Percentiles rank a stretch among this genome's conserved stretches.
Conservation (phyloP, 768 basidiomycete species). For the Suillus lakei region DNA sequence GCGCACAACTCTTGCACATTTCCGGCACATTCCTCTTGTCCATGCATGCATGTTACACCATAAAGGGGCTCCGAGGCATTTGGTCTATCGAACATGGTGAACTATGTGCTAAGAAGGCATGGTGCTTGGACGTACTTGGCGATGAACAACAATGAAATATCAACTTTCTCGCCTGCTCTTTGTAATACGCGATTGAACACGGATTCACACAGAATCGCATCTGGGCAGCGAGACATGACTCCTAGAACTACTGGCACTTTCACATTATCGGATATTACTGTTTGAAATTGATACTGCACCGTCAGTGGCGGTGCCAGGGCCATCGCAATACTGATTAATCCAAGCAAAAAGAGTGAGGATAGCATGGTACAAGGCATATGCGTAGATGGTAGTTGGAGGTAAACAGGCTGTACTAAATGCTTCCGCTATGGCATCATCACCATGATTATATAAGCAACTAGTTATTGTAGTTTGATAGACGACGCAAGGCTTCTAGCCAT, state of each 20-base stretch:
- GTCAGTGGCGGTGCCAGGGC: conserved; percentile 21
- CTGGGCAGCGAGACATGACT: conserved; percentile 79
- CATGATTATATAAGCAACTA: conserved; percentile 6
- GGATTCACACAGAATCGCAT: conserved; percentile 81
- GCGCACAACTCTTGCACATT: conserved; percentile 91
- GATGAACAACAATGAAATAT: conserved; percentile 73
- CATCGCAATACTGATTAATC: conserved; percentile 16
- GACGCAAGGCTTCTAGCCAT: neutral
- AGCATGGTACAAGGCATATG: conserved; percentile 22
- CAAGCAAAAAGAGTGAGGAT: conserved; percentile 21
- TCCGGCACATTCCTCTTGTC: conserved; percentile 80
- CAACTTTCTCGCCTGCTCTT: conserved; percentile 64
- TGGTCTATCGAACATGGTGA: conserved; percentile 45
- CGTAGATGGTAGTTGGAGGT: conserved; percentile 19
- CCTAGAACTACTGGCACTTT: conserved; percentile 59
- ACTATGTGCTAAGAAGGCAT: conserved; percentile 11
- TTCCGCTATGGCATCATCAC: conserved; percentile 27
- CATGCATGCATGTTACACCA: conserved; percentile 86
- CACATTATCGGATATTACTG: conserved; percentile 21
- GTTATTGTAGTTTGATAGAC: neutral
- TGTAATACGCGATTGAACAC: conserved; percentile 75
- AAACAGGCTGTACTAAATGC: conserved; percentile 8
- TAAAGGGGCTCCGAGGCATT: conserved; percentile 70
- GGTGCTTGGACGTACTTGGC: conserved; percentile 58
- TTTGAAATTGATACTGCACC: conserved; percentile 26